These are phyloP conservation scores for Thermothelomyces thermophilus DNA, from an alignment of 2,329 filamentous ascomycete species.

Conservation along the genomic window DNA sequence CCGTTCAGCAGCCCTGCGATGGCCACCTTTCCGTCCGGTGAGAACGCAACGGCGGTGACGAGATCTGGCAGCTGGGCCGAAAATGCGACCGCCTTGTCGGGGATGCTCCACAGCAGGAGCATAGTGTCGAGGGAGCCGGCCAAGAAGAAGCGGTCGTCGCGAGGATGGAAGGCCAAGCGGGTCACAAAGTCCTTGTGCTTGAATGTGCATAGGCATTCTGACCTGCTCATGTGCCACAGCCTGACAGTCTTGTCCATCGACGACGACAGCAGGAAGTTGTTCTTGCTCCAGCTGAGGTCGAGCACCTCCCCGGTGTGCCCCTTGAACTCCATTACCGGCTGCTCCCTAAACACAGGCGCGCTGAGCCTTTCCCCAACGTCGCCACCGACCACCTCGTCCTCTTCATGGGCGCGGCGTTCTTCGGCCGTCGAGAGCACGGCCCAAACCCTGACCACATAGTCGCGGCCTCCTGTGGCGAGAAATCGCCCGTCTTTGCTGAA, in stretches of 20 bases:
- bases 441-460: conserved; percentile 81
- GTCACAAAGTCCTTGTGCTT: conserved; percentile 94
- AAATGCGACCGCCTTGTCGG: conserved; percentile 88
- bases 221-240: conserved; percentile 81
- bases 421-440: conserved; percentile 76
- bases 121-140: conserved; percentile 88
- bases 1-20: conserved; percentile 86
- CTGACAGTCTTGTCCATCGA: conserved; percentile 98
- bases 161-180: conserved; percentile 88
- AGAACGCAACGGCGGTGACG: conserved; percentile 90
- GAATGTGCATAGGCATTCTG: conserved; percentile 87
- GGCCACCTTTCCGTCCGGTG: conserved; percentile 80
- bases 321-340: conserved; percentile 70
- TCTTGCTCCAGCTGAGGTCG: conserved; percentile 97
- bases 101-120: conserved; percentile 90
- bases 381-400: conserved; percentile 51
- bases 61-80: conserved; percentile 72
- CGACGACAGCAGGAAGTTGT: conserved; percentile 90
- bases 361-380: conserved; percentile 58
- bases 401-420: conserved; percentile 67
- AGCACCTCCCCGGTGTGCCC: conserved; percentile 83
- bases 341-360: conserved; percentile 81
- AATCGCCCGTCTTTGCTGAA: conserved; percentile 91
- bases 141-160: conserved; percentile 92
- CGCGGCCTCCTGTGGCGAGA: conserved; percentile 86